A percentile compares a stretch with the other conserved stretches of the same genome.
Evolutionary conservation across 208 protist species (phyloP).

Genomic region (Acanthamoeba sp.): DNA sequence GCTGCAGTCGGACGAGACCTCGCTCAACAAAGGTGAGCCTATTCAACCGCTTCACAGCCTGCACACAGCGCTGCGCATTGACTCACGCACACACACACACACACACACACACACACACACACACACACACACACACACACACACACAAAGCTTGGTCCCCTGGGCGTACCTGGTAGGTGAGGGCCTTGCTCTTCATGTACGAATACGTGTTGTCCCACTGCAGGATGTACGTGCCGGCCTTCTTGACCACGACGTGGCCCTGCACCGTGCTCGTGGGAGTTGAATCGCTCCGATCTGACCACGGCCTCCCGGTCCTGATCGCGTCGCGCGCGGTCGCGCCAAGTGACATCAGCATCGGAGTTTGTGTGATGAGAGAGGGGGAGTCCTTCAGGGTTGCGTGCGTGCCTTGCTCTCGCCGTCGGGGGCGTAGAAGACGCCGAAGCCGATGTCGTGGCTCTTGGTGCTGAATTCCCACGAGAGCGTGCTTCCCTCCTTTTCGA

Average conservation of each 20-base stretch:
- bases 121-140: too few species aligned
- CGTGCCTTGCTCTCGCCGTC: not conserved
- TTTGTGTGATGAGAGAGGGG: not conserved
- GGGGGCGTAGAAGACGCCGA: conserved; percentile 30
- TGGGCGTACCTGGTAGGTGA: conserved; percentile 64
- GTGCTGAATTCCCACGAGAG: conserved; percentile 63
- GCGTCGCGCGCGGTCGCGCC: not conserved
- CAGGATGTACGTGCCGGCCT: conserved; percentile 37
- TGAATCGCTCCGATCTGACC: not conserved
- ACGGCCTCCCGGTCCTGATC: not conserved
- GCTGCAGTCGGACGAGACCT: not conserved
- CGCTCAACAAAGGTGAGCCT: not conserved
- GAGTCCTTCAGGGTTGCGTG: not conserved
- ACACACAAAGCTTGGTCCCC: too few species aligned
- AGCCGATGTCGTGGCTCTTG: conserved; percentile 63
- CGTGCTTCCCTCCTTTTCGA: conserved; percentile 11
- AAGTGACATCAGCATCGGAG: too few species aligned
- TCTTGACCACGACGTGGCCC: conserved; percentile 10
- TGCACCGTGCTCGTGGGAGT: not conserved
- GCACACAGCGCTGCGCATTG: too few species aligned
- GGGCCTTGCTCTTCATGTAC: conserved; percentile 68
- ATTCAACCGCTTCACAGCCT: too few species aligned
- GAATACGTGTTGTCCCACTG: conserved; percentile 73
- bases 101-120: too few species aligned
- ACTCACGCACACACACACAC: too few species aligned